phyloP scores from a whole-genome alignment of 139 green algal species.

The Volvox reticuliferus region DNA sequence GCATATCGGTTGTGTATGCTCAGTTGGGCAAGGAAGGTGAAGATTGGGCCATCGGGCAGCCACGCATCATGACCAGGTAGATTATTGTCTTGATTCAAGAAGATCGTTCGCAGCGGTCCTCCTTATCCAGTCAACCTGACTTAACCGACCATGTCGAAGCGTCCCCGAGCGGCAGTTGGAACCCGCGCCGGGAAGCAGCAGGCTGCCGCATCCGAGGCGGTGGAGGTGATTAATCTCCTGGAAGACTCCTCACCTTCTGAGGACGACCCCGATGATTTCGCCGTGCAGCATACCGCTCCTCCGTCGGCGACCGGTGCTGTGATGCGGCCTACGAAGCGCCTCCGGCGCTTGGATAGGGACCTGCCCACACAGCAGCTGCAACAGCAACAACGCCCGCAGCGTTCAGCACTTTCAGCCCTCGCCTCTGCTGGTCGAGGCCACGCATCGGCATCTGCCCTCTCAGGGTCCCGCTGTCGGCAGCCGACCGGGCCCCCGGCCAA shows the following conservation, averaged over 20 bases:
- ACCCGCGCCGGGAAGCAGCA: background rate
- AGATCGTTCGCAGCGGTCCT: too few species aligned
- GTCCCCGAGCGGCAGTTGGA: background rate
- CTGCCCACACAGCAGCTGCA: background rate
- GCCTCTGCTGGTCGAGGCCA: background rate
- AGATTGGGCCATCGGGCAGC: too few species aligned
- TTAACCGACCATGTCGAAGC: conserved; percentile 8
- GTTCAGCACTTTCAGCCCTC: too few species aligned
- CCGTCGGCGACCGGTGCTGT: background rate
- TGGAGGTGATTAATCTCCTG: conserved; percentile 25
- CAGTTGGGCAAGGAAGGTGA: too few species aligned
- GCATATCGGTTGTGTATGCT: too few species aligned
- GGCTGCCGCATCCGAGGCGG: background rate
- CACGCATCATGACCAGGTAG: too few species aligned
- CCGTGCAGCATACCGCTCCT: background rate
- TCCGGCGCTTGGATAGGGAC: background rate
- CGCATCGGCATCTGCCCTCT: background rate
- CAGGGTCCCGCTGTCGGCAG: background rate
- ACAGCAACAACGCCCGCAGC: too few species aligned
- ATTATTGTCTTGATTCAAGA: too few species aligned
- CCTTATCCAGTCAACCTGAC: too few species aligned
- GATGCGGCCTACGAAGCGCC: background rate
- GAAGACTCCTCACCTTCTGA: conserved; percentile 1
- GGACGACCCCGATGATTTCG: background rate
- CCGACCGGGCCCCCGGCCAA: background rate